Evolutionary conservation across 2,329 filamentous ascomycete species (phyloP).

Genomic region (Neurospora sp.): DNA sequence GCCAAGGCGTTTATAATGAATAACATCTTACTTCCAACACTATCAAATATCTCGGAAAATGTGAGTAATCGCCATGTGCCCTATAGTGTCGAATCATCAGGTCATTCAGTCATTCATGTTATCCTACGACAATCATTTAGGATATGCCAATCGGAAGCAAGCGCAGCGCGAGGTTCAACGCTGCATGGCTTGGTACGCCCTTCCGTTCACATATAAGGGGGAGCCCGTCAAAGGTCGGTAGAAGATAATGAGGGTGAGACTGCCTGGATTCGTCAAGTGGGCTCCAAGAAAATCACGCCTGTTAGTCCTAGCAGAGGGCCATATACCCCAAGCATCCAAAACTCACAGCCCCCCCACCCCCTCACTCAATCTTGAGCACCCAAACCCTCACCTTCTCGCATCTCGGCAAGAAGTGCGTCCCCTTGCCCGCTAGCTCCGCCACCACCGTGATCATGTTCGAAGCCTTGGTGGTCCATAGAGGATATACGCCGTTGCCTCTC

Average conservation of each 20-base stretch:
- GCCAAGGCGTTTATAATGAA: not conserved
- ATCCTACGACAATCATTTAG: not conserved
- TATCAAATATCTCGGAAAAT: not conserved
- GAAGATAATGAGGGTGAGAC: not conserved
- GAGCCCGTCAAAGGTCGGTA: not conserved
- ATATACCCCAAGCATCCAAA: not conserved
- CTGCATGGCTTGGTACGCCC: not conserved
- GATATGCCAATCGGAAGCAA: not conserved
- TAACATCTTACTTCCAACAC: not conserved
- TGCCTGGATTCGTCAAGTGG: not conserved
- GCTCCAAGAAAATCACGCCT: not conserved
- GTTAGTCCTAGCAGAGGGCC: not conserved
- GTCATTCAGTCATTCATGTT: not conserved
- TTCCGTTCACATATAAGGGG: not conserved
- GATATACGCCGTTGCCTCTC: conserved; percentile 26
- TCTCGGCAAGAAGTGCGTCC: not conserved
- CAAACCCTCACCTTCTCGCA: not conserved
- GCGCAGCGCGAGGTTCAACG: not conserved
- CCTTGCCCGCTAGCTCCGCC: not conserved
- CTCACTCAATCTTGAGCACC: not conserved
- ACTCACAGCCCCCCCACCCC: not conserved
- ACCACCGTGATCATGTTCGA: not conserved
- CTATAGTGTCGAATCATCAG: not conserved
- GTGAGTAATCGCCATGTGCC: not conserved
- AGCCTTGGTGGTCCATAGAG: not conserved